Conservation (phyloP, 2,329 filamentous ascomycete species). For the Sarocladium brachiariae region DNA sequence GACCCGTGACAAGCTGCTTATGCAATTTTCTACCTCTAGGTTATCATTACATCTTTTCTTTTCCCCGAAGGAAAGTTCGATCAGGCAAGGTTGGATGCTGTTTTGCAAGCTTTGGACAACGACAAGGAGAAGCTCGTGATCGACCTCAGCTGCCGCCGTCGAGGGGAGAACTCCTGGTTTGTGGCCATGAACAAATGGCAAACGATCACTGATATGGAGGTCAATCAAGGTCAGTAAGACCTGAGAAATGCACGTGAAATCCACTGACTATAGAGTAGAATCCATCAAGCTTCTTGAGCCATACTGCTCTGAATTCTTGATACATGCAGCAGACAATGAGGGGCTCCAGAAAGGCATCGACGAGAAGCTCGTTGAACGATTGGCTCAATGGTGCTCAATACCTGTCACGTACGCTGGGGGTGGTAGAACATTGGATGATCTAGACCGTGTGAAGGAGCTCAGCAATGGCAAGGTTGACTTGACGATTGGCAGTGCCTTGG, state of each 20-base stretch:
- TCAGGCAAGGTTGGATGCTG: slow-evolving; percentile 63
- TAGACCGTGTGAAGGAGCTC: slow-evolving; percentile 72
- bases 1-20: not conserved
- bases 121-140: slow-evolving; percentile 82
- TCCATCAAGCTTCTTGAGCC: slow-evolving; percentile 76
- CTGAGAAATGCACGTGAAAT: not conserved
- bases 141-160: slow-evolving; percentile 83
- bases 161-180: slow-evolving; percentile 69
- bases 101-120: slow-evolving; percentile 65
- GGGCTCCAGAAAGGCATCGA: slow-evolving; percentile 89
- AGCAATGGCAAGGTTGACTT: slow-evolving; percentile 81
- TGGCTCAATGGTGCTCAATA: slow-evolving; percentile 82
- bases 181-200: slow-evolving; percentile 99
- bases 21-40: slow-evolving; percentile 45
- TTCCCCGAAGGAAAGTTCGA: slow-evolving; percentile 83
- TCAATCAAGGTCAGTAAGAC: slow-evolving; percentile 62
- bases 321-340: slow-evolving; percentile 95
- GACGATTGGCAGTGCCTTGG: slow-evolving; percentile 92
- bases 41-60: slow-evolving; percentile 93
- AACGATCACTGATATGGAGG: slow-evolving; percentile 92
- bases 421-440: slow-evolving; percentile 72
- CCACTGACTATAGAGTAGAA: slow-evolving; percentile 39
- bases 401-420: slow-evolving; percentile 96
- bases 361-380: slow-evolving; percentile 66
- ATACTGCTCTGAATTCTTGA: slow-evolving; percentile 92